Conservation (phyloP, 805 yeast genomes). For the Peterozyma toletana region DNA sequence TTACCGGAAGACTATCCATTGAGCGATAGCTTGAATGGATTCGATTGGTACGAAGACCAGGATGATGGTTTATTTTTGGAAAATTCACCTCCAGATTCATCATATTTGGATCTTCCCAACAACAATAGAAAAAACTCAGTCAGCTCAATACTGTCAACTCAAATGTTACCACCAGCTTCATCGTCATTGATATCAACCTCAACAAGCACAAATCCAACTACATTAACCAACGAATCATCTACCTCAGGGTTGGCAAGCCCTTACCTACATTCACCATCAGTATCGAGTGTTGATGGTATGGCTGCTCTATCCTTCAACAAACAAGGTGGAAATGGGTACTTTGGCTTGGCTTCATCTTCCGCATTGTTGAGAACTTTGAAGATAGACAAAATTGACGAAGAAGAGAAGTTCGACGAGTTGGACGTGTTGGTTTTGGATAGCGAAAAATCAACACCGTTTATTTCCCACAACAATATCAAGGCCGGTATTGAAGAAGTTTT, state of each 20-base stretch:
- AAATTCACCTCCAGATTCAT: conserved; percentile 6
- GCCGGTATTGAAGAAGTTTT: conserved; percentile 7
- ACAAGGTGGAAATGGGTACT: conserved; percentile 50
- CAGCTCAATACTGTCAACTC: conserved; percentile 11
- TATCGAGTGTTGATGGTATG: conserved; percentile 48
- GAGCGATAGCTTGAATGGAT: conserved; percentile 33
- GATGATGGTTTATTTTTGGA: conserved; percentile 13
- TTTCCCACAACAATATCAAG: conserved; percentile 9
- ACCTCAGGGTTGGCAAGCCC: conserved; percentile 4
- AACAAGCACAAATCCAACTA: conserved; percentile 13
- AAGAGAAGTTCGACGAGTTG: conserved; percentile 8
- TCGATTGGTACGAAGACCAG: conserved; percentile 55
- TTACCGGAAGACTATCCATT: conserved; percentile 18
- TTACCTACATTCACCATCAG: conserved; percentile 3
- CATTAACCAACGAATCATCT: conserved; percentile 6
- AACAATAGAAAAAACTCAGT: conserved; percentile 9
- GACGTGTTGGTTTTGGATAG: conserved; percentile 7
- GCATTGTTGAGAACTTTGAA: conserved; percentile 42
- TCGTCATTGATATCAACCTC: conserved; percentile 8
- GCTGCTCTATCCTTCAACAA: conserved; percentile 46
- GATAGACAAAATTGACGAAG: conserved; percentile 22
- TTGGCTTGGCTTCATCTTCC: conserved; percentile 59
- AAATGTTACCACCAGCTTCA: conserved; percentile 3
- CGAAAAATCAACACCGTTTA: not conserved
- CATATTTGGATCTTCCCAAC: conserved; percentile 6